Conservation (phyloP, 2,329 filamentous ascomycete species). For the Verticillium nubilum region DNA sequence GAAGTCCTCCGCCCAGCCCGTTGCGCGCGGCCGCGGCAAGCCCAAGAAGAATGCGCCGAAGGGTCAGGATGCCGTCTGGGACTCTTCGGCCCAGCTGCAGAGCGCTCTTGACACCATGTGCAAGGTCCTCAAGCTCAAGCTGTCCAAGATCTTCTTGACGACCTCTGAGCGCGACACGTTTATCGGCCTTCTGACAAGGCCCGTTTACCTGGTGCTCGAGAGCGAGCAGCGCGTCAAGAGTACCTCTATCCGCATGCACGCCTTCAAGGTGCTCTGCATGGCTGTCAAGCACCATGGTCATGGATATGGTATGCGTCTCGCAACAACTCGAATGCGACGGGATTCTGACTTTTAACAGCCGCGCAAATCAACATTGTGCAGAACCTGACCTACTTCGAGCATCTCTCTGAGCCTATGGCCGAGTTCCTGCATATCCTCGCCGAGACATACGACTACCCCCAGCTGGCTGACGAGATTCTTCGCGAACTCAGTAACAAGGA, state of each 20-base stretch:
- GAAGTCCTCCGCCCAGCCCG: conserved; percentile 69
- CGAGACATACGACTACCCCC: conserved; percentile 96
- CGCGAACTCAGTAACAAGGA: conserved; percentile 95
- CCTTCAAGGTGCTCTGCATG: conserved; percentile 93
- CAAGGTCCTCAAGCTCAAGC: conserved; percentile 88
- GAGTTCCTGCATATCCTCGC: conserved; percentile 94
- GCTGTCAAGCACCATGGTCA: conserved; percentile 97
- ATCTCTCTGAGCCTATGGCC: conserved; percentile 98
- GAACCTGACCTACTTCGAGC: conserved; percentile 96
- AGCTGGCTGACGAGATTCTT: conserved; percentile 88
- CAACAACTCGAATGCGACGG: conserved; percentile 8
- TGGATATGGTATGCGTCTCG: conserved; percentile 65
- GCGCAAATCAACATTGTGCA: conserved; percentile 98
- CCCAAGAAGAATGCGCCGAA: conserved; percentile 67
- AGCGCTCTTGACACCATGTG: conserved; percentile 89
- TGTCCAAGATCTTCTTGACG: conserved; percentile 89
- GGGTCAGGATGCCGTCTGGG: conserved; percentile 74
- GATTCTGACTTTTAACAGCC: conserved; percentile 45
- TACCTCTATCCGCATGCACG: conserved; percentile 88
- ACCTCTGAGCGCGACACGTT: conserved; percentile 96
- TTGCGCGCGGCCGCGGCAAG: conserved; percentile 67
- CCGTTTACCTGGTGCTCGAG: conserved; percentile 90
- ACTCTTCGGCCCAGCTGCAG: conserved; percentile 83
- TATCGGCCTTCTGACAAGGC: conserved; percentile 82
- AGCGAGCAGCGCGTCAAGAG: conserved; percentile 90